Evolutionary conservation across 352 stramenopile genomes (phyloP).

Genomic region (Pythium insidiosum): DNA sequence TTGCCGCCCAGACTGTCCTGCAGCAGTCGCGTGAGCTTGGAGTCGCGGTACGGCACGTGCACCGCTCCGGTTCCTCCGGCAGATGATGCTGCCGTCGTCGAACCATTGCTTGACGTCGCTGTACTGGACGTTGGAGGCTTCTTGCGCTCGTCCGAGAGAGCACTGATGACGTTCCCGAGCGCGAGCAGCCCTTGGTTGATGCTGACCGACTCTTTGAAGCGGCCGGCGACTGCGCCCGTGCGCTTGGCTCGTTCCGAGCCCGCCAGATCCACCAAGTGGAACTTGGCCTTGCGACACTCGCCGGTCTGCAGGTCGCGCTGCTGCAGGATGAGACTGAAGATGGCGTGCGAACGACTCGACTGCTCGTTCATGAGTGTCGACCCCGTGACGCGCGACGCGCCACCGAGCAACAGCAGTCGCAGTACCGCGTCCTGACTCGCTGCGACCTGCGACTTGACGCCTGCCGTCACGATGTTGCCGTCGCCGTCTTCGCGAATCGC

Average conservation of each 20-base stretch:
- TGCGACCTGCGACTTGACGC: constrained; percentile 76
- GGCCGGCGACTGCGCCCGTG: constrained; percentile 79
- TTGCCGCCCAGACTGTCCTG: constrained; percentile 87
- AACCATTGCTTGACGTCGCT: constrained; percentile 3
- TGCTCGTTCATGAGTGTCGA: constrained; percentile 90
- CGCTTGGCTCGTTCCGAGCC: constrained; percentile 92
- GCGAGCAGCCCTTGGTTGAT: constrained; percentile 95
- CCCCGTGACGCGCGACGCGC: constrained; percentile 67
- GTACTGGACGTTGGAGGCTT: constrained; percentile 27
- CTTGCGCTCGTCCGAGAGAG: constrained; percentile 88
- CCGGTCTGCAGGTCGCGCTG: constrained; percentile 36
- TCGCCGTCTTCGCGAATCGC: constrained; percentile 73
- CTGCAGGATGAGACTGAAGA: constrained; percentile 86
- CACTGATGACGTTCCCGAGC: constrained; percentile 94
- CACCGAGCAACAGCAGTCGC: constrained; percentile 69
- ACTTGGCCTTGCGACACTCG: constrained; percentile 77
- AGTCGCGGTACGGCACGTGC: constrained; percentile 89
- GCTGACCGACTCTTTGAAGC: constrained; percentile 92
- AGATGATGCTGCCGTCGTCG: constrained; percentile 1
- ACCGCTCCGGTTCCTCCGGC: constrained; percentile 14
- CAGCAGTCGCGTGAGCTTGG: constrained; percentile 85
- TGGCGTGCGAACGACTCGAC: constrained; percentile 86
- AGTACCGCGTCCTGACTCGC: constrained; percentile 77
- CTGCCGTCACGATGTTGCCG: constrained; percentile 72
- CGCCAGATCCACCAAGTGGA: constrained; percentile 94